Evolutionary conservation across 129 eudicot genomes (phyloP), one percentile per base, ranked within the genome.

Genomic region (Calendula officinalis): DNA sequence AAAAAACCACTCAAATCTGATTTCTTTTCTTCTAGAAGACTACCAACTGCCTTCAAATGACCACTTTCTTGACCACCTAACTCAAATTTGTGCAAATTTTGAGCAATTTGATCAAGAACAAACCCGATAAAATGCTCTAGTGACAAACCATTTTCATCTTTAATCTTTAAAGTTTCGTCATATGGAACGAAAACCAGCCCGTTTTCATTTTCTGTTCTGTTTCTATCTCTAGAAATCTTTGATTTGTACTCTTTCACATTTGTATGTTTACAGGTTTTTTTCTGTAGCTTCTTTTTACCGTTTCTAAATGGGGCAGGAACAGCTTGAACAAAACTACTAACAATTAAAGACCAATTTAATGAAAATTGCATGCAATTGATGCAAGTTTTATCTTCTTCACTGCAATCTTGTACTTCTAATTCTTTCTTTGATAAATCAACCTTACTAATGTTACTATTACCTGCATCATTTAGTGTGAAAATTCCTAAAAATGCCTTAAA

Each of bases 301-400:
- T 49, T 39, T 53, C 80, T 86, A n/a, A 83, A 79, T 1, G 84
- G 83, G 35, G 34, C 60, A 0, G 89, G 96, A 56, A 92, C 75
- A 36, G 86, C 82, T 77, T 88, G 95, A 36, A 76, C 83, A 71
- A 92, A 78, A 61, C 91, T 83, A 60, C 77, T 77, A 52, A 88
- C 60, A 70, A 88, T 60, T 75, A 81, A 56, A 6, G 96, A 88
- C 86, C 95, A 79, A 35, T 84, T 85, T 37, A 92, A 81, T 6
- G 77, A 81, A 74, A 92, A 76, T 15, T 85, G 86, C 83, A 83
- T 82, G 69, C 98, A 92, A 68, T 92, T 92, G 52, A 59, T 57
- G 55, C 89, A 79, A 42, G 67, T 74, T 52, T 50, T 80, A 70
- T 83, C 91, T 61, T 75, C 85, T 34, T 85, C 75, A 59, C 6